Evolutionary conservation across 1,284 basidiomycete genomes (phyloP).

Genomic region (Cryptococcus sp.): DNA sequence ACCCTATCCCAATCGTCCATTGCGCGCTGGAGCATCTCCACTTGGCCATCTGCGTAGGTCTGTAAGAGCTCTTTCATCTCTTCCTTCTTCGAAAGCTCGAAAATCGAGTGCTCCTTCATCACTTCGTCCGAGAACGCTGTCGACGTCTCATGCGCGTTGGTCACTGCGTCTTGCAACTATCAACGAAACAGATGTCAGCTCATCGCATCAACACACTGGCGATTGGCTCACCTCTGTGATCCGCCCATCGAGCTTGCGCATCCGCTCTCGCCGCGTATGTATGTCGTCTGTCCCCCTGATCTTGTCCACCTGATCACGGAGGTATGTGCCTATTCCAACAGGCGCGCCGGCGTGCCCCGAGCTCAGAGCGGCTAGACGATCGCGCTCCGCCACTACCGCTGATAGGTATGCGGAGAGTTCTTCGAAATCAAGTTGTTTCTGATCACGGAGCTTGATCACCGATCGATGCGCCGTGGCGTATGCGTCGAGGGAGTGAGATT

Average conservation of each 20-base stretch:
- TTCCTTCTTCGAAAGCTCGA: constrained; percentile 83
- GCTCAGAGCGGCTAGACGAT: constrained; percentile 81
- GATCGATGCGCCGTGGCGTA: constrained; percentile 88
- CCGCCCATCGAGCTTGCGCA: constrained; percentile 86
- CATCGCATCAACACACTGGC: not conserved
- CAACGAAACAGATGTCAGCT: not conserved
- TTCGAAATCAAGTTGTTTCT: constrained; percentile 98
- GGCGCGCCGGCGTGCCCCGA: constrained; percentile 57
- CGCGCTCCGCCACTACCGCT: constrained; percentile 85
- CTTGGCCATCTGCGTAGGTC: constrained; percentile 87
- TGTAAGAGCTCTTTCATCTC: constrained; percentile 95
- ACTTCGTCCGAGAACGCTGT: constrained; percentile 95
- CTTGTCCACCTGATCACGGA: constrained; percentile 91
- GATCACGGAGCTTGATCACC: constrained; percentile 90
- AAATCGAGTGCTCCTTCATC: constrained; percentile 82
- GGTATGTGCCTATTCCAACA: constrained; percentile 78
- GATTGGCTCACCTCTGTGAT: constrained; percentile 79
- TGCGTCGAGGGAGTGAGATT: constrained; percentile 82
- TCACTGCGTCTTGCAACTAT: constrained; percentile 93
- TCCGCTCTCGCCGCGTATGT: constrained; percentile 77
- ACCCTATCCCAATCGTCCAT: constrained; percentile 85
- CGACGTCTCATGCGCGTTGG: constrained; percentile 89
- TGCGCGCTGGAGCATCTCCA: constrained; percentile 81
- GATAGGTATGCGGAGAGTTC: constrained; percentile 94
- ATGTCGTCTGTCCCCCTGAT: constrained; percentile 92